A percentile compares a stretch with the other conserved stretches of the same genome.
Conservation (phyloP, 768 basidiomycete species). For the Pleurotus salmoneostramineus region DNA sequence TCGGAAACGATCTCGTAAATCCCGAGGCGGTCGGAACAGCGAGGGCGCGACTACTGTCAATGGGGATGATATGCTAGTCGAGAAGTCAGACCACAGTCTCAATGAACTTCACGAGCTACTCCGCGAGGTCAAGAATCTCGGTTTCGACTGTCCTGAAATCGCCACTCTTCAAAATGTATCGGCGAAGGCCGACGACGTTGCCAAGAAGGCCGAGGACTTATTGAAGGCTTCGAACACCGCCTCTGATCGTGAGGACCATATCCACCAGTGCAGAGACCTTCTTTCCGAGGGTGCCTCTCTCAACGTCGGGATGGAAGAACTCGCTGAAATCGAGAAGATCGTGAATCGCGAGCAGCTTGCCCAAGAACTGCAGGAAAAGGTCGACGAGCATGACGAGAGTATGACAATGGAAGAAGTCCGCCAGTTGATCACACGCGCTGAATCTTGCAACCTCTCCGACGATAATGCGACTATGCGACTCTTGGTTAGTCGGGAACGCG, state of each 20-base stretch:
- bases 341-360: slow-evolving; percentile 77
- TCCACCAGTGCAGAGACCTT: slow-evolving; percentile 69
- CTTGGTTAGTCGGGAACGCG: slow-evolving; percentile 58
- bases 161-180: slow-evolving; percentile 47
- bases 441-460: slow-evolving; percentile 56
- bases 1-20: slow-evolving; percentile 68
- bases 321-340: slow-evolving; percentile 74
- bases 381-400: slow-evolving; percentile 55
- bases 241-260: slow-evolving; percentile 48
- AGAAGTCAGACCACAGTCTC: slow-evolving; percentile 68
- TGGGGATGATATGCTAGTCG: slow-evolving; percentile 52
- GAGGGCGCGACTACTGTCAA: slow-evolving; percentile 24
- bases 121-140: slow-evolving; percentile 68
- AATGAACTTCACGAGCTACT: slow-evolving; percentile 70
- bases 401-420: slow-evolving; percentile 78
- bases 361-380: slow-evolving; percentile 67
- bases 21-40: slow-evolving; percentile 48
- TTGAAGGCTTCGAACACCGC: slow-evolving; percentile 37
- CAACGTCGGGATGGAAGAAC: slow-evolving; percentile 81
- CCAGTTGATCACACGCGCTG: slow-evolving; percentile 65
- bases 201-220: slow-evolving; percentile 47
- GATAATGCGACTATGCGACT: slow-evolving; percentile 64
- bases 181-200: slow-evolving; percentile 62
- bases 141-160: slow-evolving; percentile 84
- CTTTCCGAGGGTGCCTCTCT: slow-evolving; percentile 69